A percentile compares a stretch with the other conserved stretches of the same genome.
These are phyloP conservation scores for Chiua sp. DNA, from an alignment of 1,284 basidiomycete species.

Conservation along the genomic window DNA sequence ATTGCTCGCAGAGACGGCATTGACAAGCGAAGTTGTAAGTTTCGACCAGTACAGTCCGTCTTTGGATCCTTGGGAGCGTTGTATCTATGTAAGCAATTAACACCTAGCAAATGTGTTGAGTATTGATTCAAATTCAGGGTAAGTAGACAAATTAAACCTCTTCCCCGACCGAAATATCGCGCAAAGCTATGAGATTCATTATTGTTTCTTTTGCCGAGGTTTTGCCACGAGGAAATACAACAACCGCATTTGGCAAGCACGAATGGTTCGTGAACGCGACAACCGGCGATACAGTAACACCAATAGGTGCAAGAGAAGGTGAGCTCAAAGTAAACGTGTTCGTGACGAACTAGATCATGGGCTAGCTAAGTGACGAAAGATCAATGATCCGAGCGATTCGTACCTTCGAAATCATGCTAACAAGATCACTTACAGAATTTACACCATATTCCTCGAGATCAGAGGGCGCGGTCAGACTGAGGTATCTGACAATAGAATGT, in stretches of 20 bases:
- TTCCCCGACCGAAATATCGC: conserved; percentile 64
- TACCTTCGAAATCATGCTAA: conserved; percentile 75
- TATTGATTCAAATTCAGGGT: conserved; percentile 3
- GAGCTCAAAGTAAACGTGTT: conserved; percentile 90
- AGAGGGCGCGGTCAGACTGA: conserved; percentile 60
- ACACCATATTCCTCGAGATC: conserved; percentile 65
- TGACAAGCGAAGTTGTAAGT: conserved; percentile 84
- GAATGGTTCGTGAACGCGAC: conserved; percentile 91
- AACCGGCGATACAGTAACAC: conserved; percentile 79
- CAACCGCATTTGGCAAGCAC: conserved; percentile 88
- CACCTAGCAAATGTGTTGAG: conserved; percentile 41
- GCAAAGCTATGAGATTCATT: conserved; percentile 77
- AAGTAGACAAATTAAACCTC: conserved; percentile 57
- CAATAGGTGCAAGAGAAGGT: conserved; percentile 77
- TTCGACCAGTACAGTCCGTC: conserved; percentile 65
- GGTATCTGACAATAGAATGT: conserved; percentile 71
- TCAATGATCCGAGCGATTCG: conserved; percentile 19
- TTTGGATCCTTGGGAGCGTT: conserved; percentile 62
- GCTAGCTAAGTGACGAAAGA: conserved; percentile 4
- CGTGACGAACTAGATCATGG: conserved; percentile 68
- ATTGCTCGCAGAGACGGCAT: conserved; percentile 63
- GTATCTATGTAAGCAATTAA: conserved; percentile 88
- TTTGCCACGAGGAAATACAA: conserved; percentile 78
- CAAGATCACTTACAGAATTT: conserved; percentile 61
- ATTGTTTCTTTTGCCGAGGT: conserved; percentile 54